Conservation (phyloP, 305 asterid species). For the Rubia tinctorum region DNA sequence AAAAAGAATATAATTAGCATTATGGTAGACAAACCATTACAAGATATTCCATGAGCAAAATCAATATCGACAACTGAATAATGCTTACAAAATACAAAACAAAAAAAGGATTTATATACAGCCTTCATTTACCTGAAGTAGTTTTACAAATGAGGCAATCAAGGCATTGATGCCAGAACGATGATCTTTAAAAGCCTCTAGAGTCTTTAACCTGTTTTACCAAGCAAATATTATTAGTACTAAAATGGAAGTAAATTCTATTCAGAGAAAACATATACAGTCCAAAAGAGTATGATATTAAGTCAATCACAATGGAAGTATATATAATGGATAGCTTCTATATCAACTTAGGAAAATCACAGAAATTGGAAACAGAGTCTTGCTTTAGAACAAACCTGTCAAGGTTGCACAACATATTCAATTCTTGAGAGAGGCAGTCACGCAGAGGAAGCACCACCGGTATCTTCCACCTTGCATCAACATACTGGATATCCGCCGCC, state of each 20-base stretch:
- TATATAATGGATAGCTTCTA: not conserved
- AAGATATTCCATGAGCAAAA: not conserved
- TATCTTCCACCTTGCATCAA: conserved; percentile 86
- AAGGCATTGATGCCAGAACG: conserved; percentile 80
- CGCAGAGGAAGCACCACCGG: conserved; percentile 90
- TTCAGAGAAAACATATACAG: not conserved
- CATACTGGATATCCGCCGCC: conserved; percentile 91
- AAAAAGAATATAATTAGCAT: conserved; percentile 5
- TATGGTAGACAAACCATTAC: conserved; percentile 3
- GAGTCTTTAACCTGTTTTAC: conserved; percentile 68
- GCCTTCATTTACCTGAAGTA: conserved; percentile 60
- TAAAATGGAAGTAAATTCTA: conserved; percentile 25
- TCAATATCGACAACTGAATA: not conserved
- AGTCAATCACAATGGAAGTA: not conserved
- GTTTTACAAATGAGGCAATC: conserved; percentile 77
- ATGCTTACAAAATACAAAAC: not conserved
- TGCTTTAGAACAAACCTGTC: conserved; percentile 56
- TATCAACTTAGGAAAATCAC: conserved; percentile 7
- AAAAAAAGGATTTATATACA: not conserved
- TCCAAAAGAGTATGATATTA: not conserved
- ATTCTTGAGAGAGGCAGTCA: conserved; percentile 79
- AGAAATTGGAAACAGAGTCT: not conserved
- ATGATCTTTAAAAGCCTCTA: conserved; percentile 49
- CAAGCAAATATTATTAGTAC: conserved; percentile 25
- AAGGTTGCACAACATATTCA: conserved; percentile 64